A percentile compares a stretch with the other conserved stretches of the same genome.
phyloP scores from a whole-genome alignment of 2,329 filamentous ascomycete species.

The Cordyceps farinosa region DNA sequence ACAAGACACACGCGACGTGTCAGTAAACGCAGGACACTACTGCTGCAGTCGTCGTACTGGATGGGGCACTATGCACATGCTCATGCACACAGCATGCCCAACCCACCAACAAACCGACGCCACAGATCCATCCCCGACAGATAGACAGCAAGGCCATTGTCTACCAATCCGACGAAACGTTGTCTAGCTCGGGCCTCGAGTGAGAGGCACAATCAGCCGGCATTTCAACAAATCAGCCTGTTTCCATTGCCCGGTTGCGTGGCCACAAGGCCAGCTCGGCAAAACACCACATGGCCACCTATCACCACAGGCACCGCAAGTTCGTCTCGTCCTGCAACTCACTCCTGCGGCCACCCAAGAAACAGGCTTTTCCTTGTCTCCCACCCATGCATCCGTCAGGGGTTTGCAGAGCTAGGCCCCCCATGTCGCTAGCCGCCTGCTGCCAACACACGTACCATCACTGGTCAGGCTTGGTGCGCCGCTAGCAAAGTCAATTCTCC shows the following conservation, averaged over 20 bases:
- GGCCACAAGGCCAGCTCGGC: background rate
- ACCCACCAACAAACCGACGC: constrained; percentile 10
- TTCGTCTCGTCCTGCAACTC: background rate
- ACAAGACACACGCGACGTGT: constrained; percentile 4
- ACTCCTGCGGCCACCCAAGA: background rate
- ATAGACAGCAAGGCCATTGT: background rate
- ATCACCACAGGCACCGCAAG: background rate
- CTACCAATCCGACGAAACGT: background rate
- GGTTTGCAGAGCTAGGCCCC: background rate
- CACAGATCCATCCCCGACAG: constrained; percentile 11
- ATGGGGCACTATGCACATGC: background rate
- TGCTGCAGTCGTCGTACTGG: background rate
- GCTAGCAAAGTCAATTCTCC: constrained; percentile 8
- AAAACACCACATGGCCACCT: background rate
- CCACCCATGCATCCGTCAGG: constrained; percentile 6
- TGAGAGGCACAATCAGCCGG: too few species aligned
- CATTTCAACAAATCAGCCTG: background rate
- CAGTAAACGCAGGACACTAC: constrained; percentile 3
- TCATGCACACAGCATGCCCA: background rate
- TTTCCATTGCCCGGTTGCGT: too few species aligned
- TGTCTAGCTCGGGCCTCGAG: background rate
- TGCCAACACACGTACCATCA: constrained; percentile 1
- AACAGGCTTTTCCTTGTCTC: background rate
- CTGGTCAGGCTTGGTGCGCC: background rate
- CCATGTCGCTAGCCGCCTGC: constrained; percentile 7